Percentiles rank a stretch among this genome's conserved stretches.
Conservation (phyloP, 306 rosid genomes). For the Parietaria judaica region DNA sequence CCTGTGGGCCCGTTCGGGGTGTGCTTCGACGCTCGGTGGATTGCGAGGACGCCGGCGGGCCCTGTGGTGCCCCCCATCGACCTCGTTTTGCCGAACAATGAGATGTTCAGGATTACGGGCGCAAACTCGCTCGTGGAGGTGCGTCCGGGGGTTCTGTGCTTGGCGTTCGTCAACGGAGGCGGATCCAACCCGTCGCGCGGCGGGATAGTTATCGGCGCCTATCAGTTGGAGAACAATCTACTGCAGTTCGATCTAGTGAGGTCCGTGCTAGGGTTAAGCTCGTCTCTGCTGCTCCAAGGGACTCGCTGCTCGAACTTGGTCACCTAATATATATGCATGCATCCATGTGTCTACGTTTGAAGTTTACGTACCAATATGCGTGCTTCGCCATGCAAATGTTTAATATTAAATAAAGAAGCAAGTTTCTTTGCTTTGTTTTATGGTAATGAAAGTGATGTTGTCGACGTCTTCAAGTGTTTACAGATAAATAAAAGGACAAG, state of each 20-base stretch:
- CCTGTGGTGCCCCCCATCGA: conserved; percentile 35
- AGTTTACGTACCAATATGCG: too few relatives aligned
- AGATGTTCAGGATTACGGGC: conserved; percentile 39
- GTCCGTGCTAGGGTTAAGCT: conserved; percentile 47
- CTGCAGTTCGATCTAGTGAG: conserved; percentile 41
- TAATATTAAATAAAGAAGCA: too few relatives aligned
- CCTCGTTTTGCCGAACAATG: conserved; percentile 19
- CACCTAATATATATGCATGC: too few relatives aligned
- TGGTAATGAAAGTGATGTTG: too few relatives aligned
- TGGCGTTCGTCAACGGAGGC: conserved; percentile 17
- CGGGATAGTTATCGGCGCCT: conserved; percentile 50
- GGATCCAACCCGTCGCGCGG: conserved; percentile 10
- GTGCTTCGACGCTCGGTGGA: conserved; percentile 24
- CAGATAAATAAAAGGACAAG: too few relatives aligned
- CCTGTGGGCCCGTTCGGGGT: conserved; percentile 44
- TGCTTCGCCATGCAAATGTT: too few relatives aligned
- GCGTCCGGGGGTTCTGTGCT: conserved; percentile 9
- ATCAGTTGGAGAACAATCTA: conserved; percentile 50
- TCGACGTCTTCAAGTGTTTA: too few relatives aligned
- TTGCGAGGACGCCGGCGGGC: conserved; percentile 27
- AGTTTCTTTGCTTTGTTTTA: too few relatives aligned
- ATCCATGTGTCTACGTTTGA: too few relatives aligned
- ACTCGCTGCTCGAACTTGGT: conserved; percentile 41
- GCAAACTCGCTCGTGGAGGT: conserved; percentile 55
- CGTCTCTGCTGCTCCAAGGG: conserved; percentile 25